Percentiles rank a stretch among this genome's conserved stretches.
phyloP scores from a whole-genome alignment of 352 stramenopile genomes.

The Aphanomyces astaci region DNA sequence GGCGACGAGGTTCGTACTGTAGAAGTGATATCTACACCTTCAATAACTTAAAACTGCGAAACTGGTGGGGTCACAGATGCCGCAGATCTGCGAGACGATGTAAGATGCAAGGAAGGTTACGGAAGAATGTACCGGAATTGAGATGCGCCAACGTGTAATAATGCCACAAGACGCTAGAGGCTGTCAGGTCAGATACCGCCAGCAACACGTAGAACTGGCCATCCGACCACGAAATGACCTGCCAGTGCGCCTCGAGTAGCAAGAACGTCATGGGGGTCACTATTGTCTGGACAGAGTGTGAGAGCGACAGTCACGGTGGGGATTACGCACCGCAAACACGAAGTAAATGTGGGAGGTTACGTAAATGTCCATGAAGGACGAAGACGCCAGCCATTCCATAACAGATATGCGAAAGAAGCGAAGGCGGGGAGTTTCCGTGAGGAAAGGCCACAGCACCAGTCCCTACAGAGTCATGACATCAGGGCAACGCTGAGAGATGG shows the following conservation, averaged over 20 bases:
- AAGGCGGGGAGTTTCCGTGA: not conserved
- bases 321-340: not conserved
- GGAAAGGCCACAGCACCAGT: not conserved
- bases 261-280: not conserved
- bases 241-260: not conserved
- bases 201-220: slow-evolving; percentile 1
- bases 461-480: not conserved
- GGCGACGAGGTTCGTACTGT: too few relatives aligned
- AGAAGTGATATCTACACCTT: too few relatives aligned
- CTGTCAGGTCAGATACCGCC: not conserved
- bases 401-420: not conserved
- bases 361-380: not conserved
- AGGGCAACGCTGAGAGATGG: not conserved
- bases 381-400: slow-evolving; percentile 1
- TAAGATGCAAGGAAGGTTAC: not conserved
- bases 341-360: not conserved
- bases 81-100: not conserved
- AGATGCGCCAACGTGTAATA: slow-evolving; percentile 10
- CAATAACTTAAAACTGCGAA: not conserved
- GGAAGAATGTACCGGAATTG: not conserved
- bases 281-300: not conserved
- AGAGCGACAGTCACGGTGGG: not conserved
- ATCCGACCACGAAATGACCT: not conserved
- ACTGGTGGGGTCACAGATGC: not conserved
- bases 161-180: not conserved